Percentiles rank a stretch among this genome's conserved stretches.
These are phyloP conservation scores for Meredithiella fracta DNA, from an alignment of 2,329 filamentous ascomycete genomes.

Conservation along the genomic window DNA sequence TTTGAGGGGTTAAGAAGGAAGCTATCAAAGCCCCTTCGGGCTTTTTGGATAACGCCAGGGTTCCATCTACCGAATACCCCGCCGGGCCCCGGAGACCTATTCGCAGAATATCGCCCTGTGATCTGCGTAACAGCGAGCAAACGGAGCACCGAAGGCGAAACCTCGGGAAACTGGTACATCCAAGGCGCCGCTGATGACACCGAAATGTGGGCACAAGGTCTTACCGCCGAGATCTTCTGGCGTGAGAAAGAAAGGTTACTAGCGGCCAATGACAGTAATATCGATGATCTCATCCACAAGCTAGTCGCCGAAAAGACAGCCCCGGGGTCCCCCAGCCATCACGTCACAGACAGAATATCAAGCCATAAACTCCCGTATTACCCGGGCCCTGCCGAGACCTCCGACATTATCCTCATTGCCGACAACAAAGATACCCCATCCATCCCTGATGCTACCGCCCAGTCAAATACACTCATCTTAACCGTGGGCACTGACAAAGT, in stretches of 20 bases:
- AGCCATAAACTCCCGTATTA: too few relatives aligned
- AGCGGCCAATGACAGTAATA: slow-evolving; percentile 45
- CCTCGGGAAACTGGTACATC: slow-evolving; percentile 48
- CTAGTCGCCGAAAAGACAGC: slow-evolving; percentile 22
- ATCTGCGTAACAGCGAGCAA: slow-evolving; percentile 76
- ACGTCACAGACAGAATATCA: slow-evolving; percentile 25
- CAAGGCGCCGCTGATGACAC: slow-evolving; percentile 91
- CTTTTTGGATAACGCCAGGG: slow-evolving; percentile 65
- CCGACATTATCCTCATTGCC: slow-evolving; percentile 1
- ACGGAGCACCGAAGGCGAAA: slow-evolving; percentile 49
- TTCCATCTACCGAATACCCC: slow-evolving; percentile 28
- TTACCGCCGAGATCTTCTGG: slow-evolving; percentile 75
- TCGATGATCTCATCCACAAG: slow-evolving; percentile 31
- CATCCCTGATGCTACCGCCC: slow-evolving; percentile 27
- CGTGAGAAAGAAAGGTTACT: slow-evolving; percentile 44
- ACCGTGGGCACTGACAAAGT: slow-evolving; percentile 56
- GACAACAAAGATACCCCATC: slow-evolving; percentile 27
- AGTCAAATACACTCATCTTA: slow-evolving; percentile 23
- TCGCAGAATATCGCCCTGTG: slow-evolving; percentile 49
- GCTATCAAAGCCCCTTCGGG: slow-evolving; percentile 55
- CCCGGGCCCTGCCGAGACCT: not conserved
- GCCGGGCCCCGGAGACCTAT: slow-evolving; percentile 21
- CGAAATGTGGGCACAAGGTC: slow-evolving; percentile 75
- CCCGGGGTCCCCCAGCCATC: slow-evolving; percentile 4
- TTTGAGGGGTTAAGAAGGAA: slow-evolving; percentile 35